phyloP scores from a whole-genome alignment of 2,329 filamentous ascomycete species.

The Cytospora paraplurivora region DNA sequence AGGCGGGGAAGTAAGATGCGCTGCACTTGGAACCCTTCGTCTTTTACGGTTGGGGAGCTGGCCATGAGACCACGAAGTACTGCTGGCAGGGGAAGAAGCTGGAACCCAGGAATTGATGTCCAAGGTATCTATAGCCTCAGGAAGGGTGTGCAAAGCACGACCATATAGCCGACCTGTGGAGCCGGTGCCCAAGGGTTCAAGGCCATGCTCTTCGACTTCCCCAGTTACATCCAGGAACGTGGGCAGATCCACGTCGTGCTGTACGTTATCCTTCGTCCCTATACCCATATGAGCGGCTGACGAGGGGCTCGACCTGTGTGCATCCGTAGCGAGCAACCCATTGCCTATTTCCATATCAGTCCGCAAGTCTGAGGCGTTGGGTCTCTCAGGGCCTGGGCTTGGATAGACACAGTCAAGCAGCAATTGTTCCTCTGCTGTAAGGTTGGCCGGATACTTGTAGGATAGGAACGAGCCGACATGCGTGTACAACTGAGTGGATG shows the following conservation, averaged over 20 bases:
- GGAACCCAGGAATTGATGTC: constrained; percentile 16
- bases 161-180: neutral
- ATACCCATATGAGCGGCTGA: neutral
- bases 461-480: neutral
- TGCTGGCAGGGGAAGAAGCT: neutral
- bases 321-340: constrained; percentile 6
- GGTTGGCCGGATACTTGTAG: constrained; percentile 10
- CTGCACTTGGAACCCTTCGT: constrained; percentile 16
- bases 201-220: constrained; percentile 12
- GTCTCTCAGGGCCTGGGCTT: neutral
- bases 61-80: constrained; percentile 5
- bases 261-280: neutral
- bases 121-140: neutral
- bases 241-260: neutral
- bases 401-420: constrained; percentile 16
- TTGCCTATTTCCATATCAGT: constrained; percentile 4
- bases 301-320: neutral
- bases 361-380: neutral
- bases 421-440: constrained; percentile 12
- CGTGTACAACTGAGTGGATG: constrained; percentile 10
- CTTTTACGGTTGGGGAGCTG: constrained; percentile 12
- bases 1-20: neutral
- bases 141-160: constrained; percentile 2
- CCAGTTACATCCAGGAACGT: constrained; percentile 9
- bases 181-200: constrained; percentile 5